These are phyloP conservation scores for Aphanomyces invadans DNA, from an alignment of 352 stramenopile species.

Conservation along the genomic window DNA sequence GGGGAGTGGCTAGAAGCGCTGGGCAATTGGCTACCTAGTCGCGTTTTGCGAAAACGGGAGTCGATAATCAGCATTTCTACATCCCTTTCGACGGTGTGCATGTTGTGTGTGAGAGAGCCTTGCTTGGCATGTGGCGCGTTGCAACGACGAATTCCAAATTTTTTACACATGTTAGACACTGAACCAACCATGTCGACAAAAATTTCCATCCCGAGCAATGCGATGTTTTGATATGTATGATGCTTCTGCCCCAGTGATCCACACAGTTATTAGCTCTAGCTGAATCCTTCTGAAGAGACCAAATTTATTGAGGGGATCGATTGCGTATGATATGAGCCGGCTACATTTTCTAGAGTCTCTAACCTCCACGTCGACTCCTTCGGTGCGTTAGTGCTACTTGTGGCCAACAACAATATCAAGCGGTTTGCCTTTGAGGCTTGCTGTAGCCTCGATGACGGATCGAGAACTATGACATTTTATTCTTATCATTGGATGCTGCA, in stretches of 20 bases:
- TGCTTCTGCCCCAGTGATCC: conserved; percentile 49
- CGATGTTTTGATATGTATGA: not conserved
- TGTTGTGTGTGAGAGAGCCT: conserved; percentile 19
- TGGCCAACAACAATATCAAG: conserved; percentile 25
- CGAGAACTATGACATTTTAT: conserved; percentile 26
- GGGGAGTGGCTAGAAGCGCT: conserved; percentile 57
- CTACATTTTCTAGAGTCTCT: conserved; percentile 26
- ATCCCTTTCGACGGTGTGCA: conserved; percentile 26
- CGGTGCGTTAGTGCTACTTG: conserved; percentile 25
- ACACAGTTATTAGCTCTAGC: conserved; percentile 87
- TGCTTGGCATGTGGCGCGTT: not conserved
- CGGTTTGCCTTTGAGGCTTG: conserved; percentile 6
- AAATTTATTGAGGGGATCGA: conserved; percentile 35
- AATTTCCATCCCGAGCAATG: conserved; percentile 24
- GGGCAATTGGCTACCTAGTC: conserved; percentile 56
- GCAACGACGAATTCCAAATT: conserved; percentile 28
- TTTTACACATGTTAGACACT: conserved; percentile 27
- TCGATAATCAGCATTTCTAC: conserved; percentile 81
- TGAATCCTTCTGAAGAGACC: conserved; percentile 68
- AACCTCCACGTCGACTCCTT: conserved; percentile 7
- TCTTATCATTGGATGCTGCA: not conserved
- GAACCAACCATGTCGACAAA: conserved; percentile 24
- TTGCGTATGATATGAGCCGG: not conserved
- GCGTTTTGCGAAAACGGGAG: conserved; percentile 51
- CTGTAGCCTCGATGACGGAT: conserved; percentile 5